These are phyloP conservation scores for Coemansia sp. DNA, from an alignment of 371 early-diverging fungal genomes.

Conservation along the genomic window DNA sequence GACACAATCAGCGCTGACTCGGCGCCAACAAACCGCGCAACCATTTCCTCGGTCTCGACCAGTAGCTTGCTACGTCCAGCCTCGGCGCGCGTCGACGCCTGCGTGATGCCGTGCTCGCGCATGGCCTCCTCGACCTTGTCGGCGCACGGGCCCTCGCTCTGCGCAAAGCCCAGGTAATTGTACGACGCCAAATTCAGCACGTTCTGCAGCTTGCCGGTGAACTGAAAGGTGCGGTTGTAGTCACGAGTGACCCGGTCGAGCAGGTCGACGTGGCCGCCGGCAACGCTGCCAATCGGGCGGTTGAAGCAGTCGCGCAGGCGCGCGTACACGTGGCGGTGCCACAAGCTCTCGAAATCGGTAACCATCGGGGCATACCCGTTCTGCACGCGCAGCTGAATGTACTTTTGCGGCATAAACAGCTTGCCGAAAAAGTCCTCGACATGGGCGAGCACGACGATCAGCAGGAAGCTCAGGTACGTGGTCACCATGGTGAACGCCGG, in stretches of 20 bases:
- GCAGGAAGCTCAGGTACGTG: slow-evolving; percentile 95
- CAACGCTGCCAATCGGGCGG: slow-evolving; percentile 94
- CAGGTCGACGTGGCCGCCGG: slow-evolving; percentile 88
- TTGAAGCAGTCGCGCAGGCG: slow-evolving; percentile 98
- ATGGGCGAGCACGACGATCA: slow-evolving; percentile 93
- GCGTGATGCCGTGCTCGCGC: slow-evolving; percentile 62
- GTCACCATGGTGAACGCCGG: slow-evolving; percentile 80
- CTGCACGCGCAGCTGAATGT: slow-evolving; percentile 67
- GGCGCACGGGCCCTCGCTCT: slow-evolving; percentile 86
- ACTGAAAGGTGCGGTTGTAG: slow-evolving; percentile 81
- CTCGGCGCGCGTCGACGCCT: slow-evolving; percentile 72
- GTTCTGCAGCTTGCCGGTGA: slow-evolving; percentile 81
- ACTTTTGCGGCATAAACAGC: slow-evolving; percentile 61
- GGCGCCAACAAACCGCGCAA: slow-evolving; percentile 95
- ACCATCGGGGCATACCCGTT: slow-evolving; percentile 90
- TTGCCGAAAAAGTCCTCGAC: slow-evolving; percentile 87
- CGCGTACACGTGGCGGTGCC: slow-evolving; percentile 90
- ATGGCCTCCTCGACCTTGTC: slow-evolving; percentile 84
- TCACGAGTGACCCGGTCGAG: slow-evolving; percentile 84
- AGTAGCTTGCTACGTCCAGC: slow-evolving; percentile 71
- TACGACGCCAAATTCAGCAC: slow-evolving; percentile 98
- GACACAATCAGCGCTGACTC: slow-evolving; percentile 93
- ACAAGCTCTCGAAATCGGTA: slow-evolving; percentile 97
- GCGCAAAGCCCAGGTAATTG: slow-evolving; percentile 99
- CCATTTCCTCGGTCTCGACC: slow-evolving; percentile 82